Conservation (phyloP, 192 early-diverging fungal genomes). For the Backusella morwellensis region DNA sequence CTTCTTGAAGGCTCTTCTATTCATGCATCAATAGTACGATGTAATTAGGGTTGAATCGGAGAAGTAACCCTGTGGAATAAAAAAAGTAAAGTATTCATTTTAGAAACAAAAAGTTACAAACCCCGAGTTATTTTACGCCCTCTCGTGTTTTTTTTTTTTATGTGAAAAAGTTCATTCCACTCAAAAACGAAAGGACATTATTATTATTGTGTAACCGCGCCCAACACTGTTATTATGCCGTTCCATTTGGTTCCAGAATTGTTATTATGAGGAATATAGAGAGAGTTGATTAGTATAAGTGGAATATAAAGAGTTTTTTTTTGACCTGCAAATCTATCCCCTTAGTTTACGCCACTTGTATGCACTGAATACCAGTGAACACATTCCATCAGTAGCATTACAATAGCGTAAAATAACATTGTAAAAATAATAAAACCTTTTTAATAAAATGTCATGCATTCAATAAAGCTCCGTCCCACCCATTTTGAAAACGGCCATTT, state of each 20-base stretch:
- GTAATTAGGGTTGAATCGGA: constrained; percentile 4
- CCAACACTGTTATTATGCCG: constrained; percentile 5
- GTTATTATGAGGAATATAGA: background rate
- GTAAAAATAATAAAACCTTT: background rate
- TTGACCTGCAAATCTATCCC: background rate
- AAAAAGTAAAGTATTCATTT: background rate
- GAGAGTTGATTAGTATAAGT: background rate
- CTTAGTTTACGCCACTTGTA: background rate
- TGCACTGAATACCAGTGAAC: background rate
- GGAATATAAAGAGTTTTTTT: background rate
- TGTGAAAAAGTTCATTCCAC: background rate
- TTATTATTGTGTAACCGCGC: background rate
- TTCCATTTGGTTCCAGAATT: constrained; percentile 1
- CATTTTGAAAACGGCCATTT: constrained; percentile 3
- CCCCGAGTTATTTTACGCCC: constrained; percentile 3
- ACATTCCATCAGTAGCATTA: background rate
- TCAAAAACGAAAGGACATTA: background rate
- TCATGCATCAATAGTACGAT: background rate
- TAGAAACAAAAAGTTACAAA: background rate
- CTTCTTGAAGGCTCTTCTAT: background rate
- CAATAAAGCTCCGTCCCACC: constrained; percentile 7
- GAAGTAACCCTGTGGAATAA: background rate
- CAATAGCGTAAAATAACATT: background rate
- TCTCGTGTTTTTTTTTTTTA: background rate
- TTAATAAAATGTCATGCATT: constrained; percentile 2